Conservation (phyloP, 345 rosid genomes). For the Salix arbutifolia region DNA sequence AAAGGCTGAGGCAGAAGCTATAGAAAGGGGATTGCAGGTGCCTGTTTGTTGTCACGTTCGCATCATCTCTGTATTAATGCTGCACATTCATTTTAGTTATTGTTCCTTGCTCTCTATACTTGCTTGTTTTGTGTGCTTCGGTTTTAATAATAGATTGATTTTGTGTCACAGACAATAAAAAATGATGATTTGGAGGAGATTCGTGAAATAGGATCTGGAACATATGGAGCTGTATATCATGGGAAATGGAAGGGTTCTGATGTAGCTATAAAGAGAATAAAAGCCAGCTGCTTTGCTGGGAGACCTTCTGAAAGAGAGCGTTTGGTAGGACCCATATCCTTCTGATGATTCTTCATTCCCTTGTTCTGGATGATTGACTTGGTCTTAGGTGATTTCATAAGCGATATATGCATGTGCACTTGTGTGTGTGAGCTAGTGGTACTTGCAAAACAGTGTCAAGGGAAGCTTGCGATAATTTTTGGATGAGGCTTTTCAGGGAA, state of each 20-base stretch:
- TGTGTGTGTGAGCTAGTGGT: not conserved
- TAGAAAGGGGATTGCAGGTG: slow-evolving; percentile 90
- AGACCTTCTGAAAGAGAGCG: slow-evolving; percentile 96
- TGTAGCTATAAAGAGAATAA: slow-evolving; percentile 95
- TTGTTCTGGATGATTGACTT: not conserved
- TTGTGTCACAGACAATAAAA: slow-evolving; percentile 58
- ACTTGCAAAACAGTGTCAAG: not conserved
- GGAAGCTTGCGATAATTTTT: not conserved
- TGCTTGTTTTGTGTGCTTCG: not conserved
- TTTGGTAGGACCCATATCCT: slow-evolving; percentile 19
- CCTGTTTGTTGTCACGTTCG: slow-evolving; percentile 1
- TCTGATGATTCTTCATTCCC: not conserved
- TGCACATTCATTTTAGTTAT: not conserved
- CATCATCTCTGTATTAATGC: not conserved
- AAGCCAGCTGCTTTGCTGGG: slow-evolving; percentile 99
- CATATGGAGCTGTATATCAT: slow-evolving; percentile 96
- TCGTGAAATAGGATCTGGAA: slow-evolving; percentile 87
- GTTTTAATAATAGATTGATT: slow-evolving; percentile 21
- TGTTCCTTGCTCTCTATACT: not conserved
- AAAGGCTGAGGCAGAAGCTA: slow-evolving; percentile 93
- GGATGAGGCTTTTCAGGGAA: not conserved
- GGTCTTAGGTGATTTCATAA: not conserved
- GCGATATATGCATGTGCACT: not conserved
- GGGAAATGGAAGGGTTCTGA: slow-evolving; percentile 99
- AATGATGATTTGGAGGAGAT: slow-evolving; percentile 95